Percentiles rank a stretch among this genome's conserved stretches.
phyloP scores from a whole-genome alignment of 2,329 filamentous ascomycete genomes.

The Exserohilum turcica region DNA sequence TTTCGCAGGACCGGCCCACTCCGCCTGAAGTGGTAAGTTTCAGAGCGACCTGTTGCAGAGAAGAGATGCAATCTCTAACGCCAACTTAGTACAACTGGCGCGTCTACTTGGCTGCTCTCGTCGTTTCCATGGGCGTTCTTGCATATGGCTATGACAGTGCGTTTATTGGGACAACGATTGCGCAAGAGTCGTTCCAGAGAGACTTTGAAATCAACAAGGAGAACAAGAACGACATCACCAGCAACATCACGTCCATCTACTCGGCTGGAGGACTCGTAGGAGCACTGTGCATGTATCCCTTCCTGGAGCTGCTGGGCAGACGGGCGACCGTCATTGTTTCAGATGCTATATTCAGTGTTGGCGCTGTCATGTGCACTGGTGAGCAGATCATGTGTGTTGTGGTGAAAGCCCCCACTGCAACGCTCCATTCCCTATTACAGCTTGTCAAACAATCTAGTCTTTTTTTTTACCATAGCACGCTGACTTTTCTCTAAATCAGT shows the following conservation, averaged over 20 bases:
- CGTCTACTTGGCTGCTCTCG: slow-evolving; percentile 55
- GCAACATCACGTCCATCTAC: slow-evolving; percentile 57
- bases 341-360: slow-evolving; percentile 53
- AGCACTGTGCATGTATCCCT: slow-evolving; percentile 54
- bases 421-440: neutral
- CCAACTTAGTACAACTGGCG: slow-evolving; percentile 55
- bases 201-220: slow-evolving; percentile 48
- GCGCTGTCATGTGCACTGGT: slow-evolving; percentile 46
- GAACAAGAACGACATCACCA: slow-evolving; percentile 49
- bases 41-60: neutral
- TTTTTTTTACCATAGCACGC: neutral
- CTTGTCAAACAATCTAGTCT: neutral
- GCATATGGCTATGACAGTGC: slow-evolving; percentile 59
- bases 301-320: slow-evolving; percentile 55
- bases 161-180: slow-evolving; percentile 62
- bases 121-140: slow-evolving; percentile 55
- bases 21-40: slow-evolving; percentile 56
- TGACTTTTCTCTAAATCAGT: slow-evolving; percentile 9
- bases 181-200: slow-evolving; percentile 54
- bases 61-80: slow-evolving; percentile 8
- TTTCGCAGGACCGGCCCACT: slow-evolving; percentile 56
- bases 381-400: neutral
- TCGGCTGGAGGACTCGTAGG: slow-evolving; percentile 61
- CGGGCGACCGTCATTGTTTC: slow-evolving; percentile 57
- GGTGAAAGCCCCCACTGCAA: neutral